Base-by-base conservation (phyloP, 2,329 filamentous ascomycete species). In the Monilinia laxa region DNA sequence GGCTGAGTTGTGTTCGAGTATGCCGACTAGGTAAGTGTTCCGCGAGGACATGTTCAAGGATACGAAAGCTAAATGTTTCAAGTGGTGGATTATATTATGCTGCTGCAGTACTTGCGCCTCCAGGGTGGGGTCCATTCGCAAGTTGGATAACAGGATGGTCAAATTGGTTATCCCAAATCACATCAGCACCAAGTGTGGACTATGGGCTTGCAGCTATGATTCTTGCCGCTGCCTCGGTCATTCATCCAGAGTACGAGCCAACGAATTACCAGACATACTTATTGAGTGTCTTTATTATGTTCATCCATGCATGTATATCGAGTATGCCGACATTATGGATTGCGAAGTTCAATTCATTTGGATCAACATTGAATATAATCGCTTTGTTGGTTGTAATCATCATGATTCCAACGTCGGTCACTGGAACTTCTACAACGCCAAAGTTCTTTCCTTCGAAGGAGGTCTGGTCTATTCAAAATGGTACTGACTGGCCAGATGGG, bases 61-160 rank as follows among this genome's bases (percentile, higher is more conserved):
- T 20, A 9, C 25, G 42, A 65, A 52, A 5, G 64, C 64, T 65
- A 16, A 65, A 45, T n/a, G 23, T 18, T 65, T 25, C 62, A 53
- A 80, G 83, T 71, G 89, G 89, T 65, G 89, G 89, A 35, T 79
- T 92, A 18, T 92, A 92, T 77, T 92, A 92, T 75, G 89, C 89
- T 20, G 80, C 88, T 23, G 89, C 89, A 4, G 89, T 91, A 0
- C 81, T 92, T 9, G 89, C 89, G 35, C 87, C 87, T 7, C 81
- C 82, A 1, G 85, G 85, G 53, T 90, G 83, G 76, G 88, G 88
- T 0, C 87, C 88, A 2, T 82, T 90, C 63, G 88, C 87, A 18
- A 83, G 88, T 16, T 90, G 84, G 88, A 79, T 90, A 40, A 90
- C 87, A 1, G 88, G 87, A 12, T 90, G 88, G 88, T 87, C 84